These are phyloP conservation scores for Roridomyces roridus DNA, from an alignment of 768 basidiomycete genomes.

Conservation along the genomic window DNA sequence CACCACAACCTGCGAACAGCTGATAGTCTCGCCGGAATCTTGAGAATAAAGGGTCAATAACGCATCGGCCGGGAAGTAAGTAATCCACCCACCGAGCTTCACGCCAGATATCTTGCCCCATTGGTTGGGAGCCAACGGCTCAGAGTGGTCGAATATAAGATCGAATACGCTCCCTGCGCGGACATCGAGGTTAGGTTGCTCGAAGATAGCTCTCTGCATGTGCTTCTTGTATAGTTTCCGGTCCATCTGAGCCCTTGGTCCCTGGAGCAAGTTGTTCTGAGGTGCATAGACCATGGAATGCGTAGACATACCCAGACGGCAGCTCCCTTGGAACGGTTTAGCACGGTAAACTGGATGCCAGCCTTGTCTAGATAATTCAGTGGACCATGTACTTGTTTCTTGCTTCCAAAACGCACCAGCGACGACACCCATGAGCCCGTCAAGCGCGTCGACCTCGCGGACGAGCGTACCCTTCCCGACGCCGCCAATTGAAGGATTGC, in stretches of 20 bases:
- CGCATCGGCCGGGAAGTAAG: conserved; percentile 1
- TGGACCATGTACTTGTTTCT: not conserved
- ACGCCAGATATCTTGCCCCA: conserved; percentile 72
- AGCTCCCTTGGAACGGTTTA: conserved; percentile 86
- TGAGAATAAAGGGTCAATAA: too few species aligned
- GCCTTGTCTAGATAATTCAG: conserved; percentile 66
- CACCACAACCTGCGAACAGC: conserved; percentile 82
- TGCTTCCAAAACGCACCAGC: conserved; percentile 60
- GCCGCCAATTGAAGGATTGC: conserved; percentile 92
- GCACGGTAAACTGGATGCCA: conserved; percentile 86
- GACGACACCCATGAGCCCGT: conserved; percentile 85
- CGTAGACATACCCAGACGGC: conserved; percentile 80
- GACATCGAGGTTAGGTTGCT: conserved; percentile 74
- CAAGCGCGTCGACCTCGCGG: conserved; percentile 90
- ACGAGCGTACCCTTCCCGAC: conserved; percentile 93
- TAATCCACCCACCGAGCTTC: conserved; percentile 56
- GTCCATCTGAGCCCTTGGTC: conserved; percentile 89
- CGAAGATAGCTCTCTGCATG: conserved; percentile 74
- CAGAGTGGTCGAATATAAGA: conserved; percentile 65
- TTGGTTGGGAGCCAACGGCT: conserved; percentile 35
- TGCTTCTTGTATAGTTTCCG: conserved; percentile 81
- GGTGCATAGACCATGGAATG: not conserved
- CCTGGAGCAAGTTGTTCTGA: conserved; percentile 50
- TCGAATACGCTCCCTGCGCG: conserved; percentile 81
- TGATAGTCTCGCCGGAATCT: conserved; percentile 79